Evolutionary conservation across 495 filamentous ascomycete genomes (phyloP).

Genomic region (Chaetomium tenue): DNA sequence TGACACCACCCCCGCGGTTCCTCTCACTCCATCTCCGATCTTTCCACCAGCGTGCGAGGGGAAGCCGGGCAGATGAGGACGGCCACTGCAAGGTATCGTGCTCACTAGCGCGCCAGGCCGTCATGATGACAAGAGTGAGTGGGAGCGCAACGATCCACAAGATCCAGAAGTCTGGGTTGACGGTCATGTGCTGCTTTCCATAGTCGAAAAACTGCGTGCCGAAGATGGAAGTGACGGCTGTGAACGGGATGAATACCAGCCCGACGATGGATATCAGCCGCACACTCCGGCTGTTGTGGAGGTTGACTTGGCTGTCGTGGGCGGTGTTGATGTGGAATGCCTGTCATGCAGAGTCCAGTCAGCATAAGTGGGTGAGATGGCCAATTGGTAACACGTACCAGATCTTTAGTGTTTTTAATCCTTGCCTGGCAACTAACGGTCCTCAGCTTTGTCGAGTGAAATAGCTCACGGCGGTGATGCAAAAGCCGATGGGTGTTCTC

Average conservation of each 20-base stretch:
- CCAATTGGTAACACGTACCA: background rate
- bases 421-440: background rate
- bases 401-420: slow-evolving; percentile 4
- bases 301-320: slow-evolving; percentile 1
- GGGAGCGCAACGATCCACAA: background rate
- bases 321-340: slow-evolving; percentile 12
- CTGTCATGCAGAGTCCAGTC: background rate
- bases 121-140: background rate
- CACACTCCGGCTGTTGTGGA: background rate
- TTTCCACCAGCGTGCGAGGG: background rate
- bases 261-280: slow-evolving; percentile 1
- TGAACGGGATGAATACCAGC: slow-evolving; percentile 4
- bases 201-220: background rate
- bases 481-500: slow-evolving; percentile 23
- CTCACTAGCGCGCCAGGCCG: background rate
- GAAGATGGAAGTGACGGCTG: slow-evolving; percentile 6
- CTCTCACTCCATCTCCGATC: background rate
- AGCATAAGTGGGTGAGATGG: no score
- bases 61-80: no score
- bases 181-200: background rate
- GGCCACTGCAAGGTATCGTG: background rate
- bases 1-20: background rate
- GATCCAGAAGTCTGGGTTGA: slow-evolving; percentile 2
- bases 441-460: slow-evolving; percentile 5
- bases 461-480: slow-evolving; percentile 1